phyloP scores from a whole-genome alignment of 768 basidiomycete genomes.

The Rossbeevera mucosa region DNA sequence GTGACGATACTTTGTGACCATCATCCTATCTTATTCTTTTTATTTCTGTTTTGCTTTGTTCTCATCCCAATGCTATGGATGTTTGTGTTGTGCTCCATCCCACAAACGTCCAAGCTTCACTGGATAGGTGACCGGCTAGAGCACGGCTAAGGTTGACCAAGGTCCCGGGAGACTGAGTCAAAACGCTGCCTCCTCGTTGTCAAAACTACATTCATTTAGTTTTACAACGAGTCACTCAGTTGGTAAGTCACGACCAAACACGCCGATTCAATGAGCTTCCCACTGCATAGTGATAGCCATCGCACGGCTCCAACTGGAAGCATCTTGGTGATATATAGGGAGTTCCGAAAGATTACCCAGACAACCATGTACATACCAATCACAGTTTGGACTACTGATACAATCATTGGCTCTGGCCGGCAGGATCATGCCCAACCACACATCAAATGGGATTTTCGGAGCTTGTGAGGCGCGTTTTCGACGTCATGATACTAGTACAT shows the following conservation, averaged over 20 bases:
- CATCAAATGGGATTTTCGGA: neutral
- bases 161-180: too few species aligned
- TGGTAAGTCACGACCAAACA: neutral
- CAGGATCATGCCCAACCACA: neutral
- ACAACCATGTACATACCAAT: neutral
- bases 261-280: neutral
- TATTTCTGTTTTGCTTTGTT: constrained; percentile 30
- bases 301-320: neutral
- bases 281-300: neutral
- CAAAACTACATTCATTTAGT: neutral
- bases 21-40: constrained; percentile 30
- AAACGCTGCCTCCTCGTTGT: neutral
- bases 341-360: neutral
- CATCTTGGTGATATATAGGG: neutral
- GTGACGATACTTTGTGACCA: constrained; percentile 12
- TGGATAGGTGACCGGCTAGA: too few species aligned
- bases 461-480: neutral
- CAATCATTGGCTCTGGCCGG: neutral
- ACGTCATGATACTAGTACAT: neutral
- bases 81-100: constrained; percentile 16
- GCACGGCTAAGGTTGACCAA: too few species aligned
- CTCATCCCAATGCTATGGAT: constrained; percentile 26
- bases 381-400: neutral
- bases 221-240: constrained; percentile 2
- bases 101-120: too few species aligned